Evolutionary conservation across 1,139 yeast species (phyloP).

Genomic region (Hanseniaspora gamundiae): DNA sequence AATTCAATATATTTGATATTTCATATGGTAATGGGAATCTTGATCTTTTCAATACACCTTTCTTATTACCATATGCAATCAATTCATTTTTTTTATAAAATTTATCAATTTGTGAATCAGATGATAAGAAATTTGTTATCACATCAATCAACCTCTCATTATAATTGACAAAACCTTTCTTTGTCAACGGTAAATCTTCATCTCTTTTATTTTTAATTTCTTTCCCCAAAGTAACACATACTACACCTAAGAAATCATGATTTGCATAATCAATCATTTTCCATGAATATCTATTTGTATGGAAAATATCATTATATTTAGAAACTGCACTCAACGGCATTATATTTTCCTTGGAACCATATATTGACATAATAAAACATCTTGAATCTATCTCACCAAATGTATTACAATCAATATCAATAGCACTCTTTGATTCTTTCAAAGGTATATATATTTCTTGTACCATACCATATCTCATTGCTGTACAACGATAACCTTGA

Average conservation of each 20-base stretch:
- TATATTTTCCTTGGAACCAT: slow-evolving; percentile 56
- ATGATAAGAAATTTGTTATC: slow-evolving; percentile 40
- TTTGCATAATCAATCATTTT: slow-evolving; percentile 57
- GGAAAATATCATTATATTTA: slow-evolving; percentile 43
- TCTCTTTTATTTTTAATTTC: no score
- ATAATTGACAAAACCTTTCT: slow-evolving; percentile 41
- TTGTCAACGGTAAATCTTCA: slow-evolving; percentile 34
- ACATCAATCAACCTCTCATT: slow-evolving; percentile 42
- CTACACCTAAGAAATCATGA: slow-evolving; percentile 66
- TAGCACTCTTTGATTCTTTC: slow-evolving; percentile 44
- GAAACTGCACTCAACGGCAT: slow-evolving; percentile 57
- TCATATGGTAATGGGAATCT: slow-evolving; percentile 35
- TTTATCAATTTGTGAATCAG: slow-evolving; percentile 39
- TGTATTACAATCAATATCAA: slow-evolving; percentile 34
- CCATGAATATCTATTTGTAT: slow-evolving; percentile 44
- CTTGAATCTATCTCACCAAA: slow-evolving; percentile 34
- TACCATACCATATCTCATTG: slow-evolving; percentile 41
- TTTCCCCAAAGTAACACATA: no score
- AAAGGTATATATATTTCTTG: slow-evolving; percentile 32
- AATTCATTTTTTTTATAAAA: slow-evolving; percentile 31
- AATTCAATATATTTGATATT: slow-evolving; percentile 37
- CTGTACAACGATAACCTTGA: slow-evolving; percentile 29
- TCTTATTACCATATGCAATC: slow-evolving; percentile 20
- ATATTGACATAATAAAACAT: slow-evolving; percentile 51
- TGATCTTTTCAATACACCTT: slow-evolving; percentile 9